Evolutionary conservation across 352 stramenopile genomes (phyloP), one percentile per base, ranked within the genome.

Genomic region (Blastocystis sp.): DNA sequence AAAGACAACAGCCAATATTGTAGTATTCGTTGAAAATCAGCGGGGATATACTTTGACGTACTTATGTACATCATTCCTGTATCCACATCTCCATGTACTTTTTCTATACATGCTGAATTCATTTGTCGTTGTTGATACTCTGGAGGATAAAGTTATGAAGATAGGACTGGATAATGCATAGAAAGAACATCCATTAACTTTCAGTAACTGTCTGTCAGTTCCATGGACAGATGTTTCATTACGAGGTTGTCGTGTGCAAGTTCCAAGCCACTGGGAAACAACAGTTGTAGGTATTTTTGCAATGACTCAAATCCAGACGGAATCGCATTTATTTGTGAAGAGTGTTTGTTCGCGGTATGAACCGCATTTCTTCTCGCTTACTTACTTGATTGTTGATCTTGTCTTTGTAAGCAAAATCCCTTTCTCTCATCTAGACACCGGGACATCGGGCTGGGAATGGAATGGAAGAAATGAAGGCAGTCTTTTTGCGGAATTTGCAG

Each of bases 11-110:
- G 12, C 16, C 19, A 24, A 35, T 11, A 56, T 78, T 11, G 39
- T 58, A 21, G 66, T 78, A n/a, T 78, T 78, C 59, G 66, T 78
- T 9, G 66, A 78, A 32, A 78, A 78, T 39, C 56, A 78, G 39
- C 42, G 27, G 66, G 66, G 66, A 1, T 78, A 78, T 32, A 32
- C 29, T 0, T 1, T 78, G 39, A 58, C 66, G 21, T 78, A 78
- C 39, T 12, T n/a, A 29, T 78, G 66, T 32, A 39, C 35, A 12
- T 78, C 66, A 9, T 78, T 32, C 39, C 39, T 78, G 5, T 78
- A 37, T 32, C 66, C 42, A 11, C 29, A 59, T 16, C 24, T 78
- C 6, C 27, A 32, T 37, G 35, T 37, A 6, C 19, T 78, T 0
- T 29, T 39, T 1, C 24, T 1, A 37, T 39, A 39, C 66, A 78